phyloP scores from a whole-genome alignment of 2,329 filamentous ascomycete genomes.

The Magnaporthales sp. region DNA sequence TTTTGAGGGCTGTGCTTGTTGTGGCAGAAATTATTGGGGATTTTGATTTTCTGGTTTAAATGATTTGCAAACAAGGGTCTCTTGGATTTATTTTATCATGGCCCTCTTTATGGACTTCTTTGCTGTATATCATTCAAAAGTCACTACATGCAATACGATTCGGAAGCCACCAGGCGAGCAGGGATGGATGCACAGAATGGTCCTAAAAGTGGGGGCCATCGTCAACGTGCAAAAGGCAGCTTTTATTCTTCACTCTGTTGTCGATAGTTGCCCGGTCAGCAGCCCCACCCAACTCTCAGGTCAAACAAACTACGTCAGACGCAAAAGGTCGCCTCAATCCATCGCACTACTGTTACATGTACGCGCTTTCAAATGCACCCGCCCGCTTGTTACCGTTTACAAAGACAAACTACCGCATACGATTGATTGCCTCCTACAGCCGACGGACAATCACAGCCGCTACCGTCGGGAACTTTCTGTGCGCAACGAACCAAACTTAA shows the following conservation, averaged over 20 bases:
- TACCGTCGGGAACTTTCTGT: background rate
- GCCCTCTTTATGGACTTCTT: background rate
- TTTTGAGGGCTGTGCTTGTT: too few species aligned
- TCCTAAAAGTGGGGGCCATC: background rate
- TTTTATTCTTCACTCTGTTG: constrained; percentile 6
- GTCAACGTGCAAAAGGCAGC: background rate
- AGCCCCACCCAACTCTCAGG: background rate
- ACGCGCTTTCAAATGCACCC: background rate
- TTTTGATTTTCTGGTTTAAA: too few species aligned
- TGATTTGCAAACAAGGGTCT: too few species aligned
- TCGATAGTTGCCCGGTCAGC: constrained; percentile 16
- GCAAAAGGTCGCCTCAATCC: background rate
- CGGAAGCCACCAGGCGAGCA: background rate
- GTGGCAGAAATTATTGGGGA: too few species aligned
- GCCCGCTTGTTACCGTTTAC: background rate
- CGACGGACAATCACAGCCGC: background rate
- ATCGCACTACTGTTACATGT: background rate
- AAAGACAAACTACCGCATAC: background rate
- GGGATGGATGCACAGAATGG: background rate
- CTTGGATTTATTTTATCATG: background rate
- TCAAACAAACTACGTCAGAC: constrained; percentile 2
- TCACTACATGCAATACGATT: background rate
- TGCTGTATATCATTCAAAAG: background rate
- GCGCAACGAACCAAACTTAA: background rate
- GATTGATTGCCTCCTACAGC: background rate